phyloP scores from a whole-genome alignment of 73 alveolate genomes.

The Symbiodinium pilosum region DNA sequence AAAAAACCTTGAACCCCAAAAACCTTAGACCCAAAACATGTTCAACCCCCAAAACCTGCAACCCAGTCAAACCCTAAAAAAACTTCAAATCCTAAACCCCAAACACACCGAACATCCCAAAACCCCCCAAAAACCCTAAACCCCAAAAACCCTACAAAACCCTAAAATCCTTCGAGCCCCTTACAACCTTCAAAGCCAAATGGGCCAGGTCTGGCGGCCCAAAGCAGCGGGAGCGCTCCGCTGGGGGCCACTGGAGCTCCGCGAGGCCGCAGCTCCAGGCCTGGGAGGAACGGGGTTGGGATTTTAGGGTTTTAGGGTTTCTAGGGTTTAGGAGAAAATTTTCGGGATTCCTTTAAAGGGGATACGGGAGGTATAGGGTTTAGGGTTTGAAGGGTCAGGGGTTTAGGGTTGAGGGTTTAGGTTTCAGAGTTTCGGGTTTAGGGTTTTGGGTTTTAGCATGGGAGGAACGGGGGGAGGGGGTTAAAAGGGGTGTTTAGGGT shows the following conservation, averaged over 20 bases:
- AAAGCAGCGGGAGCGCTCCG: slow-evolving; percentile 29
- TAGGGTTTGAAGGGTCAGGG: not conserved
- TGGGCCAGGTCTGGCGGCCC: not conserved
- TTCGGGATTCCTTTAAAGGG: not conserved
- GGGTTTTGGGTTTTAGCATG: not conserved
- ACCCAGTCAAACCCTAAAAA: too few relatives aligned
- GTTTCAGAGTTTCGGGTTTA: not conserved
- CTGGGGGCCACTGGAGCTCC: slow-evolving; percentile 46
- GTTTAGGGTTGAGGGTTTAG: not conserved
- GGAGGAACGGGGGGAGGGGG: not conserved
- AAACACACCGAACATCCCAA: too few relatives aligned
- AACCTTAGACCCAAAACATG: not conserved
- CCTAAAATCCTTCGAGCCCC: too few relatives aligned
- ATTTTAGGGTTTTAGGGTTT: not conserved
- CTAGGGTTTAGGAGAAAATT: not conserved
- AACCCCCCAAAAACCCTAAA: not conserved
- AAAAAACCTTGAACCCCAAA: not conserved
- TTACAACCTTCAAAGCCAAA: not conserved
- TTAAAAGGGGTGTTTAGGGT: not conserved
- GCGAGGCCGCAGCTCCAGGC: slow-evolving; percentile 19
- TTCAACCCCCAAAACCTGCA: too few relatives aligned
- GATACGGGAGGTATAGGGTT: not conserved
- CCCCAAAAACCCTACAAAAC: not conserved
- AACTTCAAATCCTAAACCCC: too few relatives aligned
- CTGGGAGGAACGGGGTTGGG: not conserved